Percentiles rank a stretch among this genome's conserved stretches.
Evolutionary conservation across 306 rosid species (phyloP).

Genomic region (Ziziphus jujuba): DNA sequence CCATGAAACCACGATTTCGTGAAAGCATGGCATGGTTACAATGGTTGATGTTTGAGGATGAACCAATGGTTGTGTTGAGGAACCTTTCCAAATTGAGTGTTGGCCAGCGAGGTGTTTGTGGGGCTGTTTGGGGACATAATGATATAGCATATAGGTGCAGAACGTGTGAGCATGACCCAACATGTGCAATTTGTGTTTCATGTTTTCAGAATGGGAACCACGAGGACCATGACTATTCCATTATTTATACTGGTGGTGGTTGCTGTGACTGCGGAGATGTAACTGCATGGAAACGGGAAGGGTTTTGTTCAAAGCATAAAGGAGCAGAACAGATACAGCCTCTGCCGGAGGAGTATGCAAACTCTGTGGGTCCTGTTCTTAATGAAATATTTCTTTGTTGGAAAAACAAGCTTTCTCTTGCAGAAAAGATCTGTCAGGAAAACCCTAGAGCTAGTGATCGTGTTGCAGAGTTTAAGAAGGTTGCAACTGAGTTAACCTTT

Average conservation of each 20-base stretch:
- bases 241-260: conserved; percentile 83
- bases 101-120: conserved; percentile 91
- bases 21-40: conserved; percentile 82
- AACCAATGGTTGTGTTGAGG: conserved; percentile 48
- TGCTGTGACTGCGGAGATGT: conserved; percentile 99
- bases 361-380: conserved; percentile 69
- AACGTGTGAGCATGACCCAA: conserved; percentile 89
- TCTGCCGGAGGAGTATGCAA: conserved; percentile 59
- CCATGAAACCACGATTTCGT: conserved; percentile 43
- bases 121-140: conserved; percentile 83
- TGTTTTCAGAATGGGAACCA: conserved; percentile 93
- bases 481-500: conserved; percentile 69
- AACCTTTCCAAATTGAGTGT: conserved; percentile 56
- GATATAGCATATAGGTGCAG: conserved; percentile 88
- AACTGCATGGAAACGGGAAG: conserved; percentile 95
- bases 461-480: conserved; percentile 44
- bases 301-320: conserved; percentile 90
- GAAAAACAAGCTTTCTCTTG: conserved; percentile 57
- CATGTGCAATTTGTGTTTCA: conserved; percentile 95
- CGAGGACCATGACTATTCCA: conserved; percentile 74
- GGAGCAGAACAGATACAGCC: conserved; percentile 88
- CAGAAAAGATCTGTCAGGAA: conserved; percentile 38
- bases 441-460: conserved; percentile 40
- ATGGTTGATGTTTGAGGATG: conserved; percentile 96
- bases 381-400: conserved; percentile 58